Conservation (phyloP, 2,329 filamentous ascomycete species). For the Kalmusia sp. region DNA sequence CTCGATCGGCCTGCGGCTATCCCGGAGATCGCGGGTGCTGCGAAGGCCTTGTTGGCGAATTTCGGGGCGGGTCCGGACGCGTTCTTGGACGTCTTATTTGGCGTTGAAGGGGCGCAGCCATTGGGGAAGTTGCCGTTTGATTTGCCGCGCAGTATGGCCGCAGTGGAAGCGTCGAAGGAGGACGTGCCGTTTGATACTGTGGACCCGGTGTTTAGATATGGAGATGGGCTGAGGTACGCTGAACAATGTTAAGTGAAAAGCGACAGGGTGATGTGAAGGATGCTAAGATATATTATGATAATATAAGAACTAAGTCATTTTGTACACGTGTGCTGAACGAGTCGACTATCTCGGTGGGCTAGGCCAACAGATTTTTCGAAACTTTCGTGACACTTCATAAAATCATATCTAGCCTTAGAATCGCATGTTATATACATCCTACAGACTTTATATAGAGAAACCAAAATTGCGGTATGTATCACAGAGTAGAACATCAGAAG, state of each 20-base stretch:
- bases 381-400: no score
- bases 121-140: constrained; percentile 57
- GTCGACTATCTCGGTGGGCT: no score
- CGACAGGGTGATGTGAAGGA: no score
- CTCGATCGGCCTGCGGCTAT: constrained; percentile 55
- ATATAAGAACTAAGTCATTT: no score
- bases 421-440: no score
- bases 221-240: constrained; percentile 43
- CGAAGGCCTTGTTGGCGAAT: constrained; percentile 49
- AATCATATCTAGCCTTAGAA: no score
- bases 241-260: constrained; percentile 15
- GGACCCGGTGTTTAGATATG: constrained; percentile 44
- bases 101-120: constrained; percentile 43
- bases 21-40: constrained; percentile 50
- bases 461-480: no score
- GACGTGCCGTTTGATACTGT: constrained; percentile 49
- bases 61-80: constrained; percentile 52
- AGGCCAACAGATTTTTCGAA: no score
- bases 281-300: no score
- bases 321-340: no score
- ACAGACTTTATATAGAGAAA: no score
- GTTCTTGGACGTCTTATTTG: constrained; percentile 54
- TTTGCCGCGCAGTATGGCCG: constrained; percentile 53
- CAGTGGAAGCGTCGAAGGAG: constrained; percentile 46
- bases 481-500: no score